Conservation (phyloP, 768 basidiomycete genomes). For the Sporobolomyces phaffii region DNA sequence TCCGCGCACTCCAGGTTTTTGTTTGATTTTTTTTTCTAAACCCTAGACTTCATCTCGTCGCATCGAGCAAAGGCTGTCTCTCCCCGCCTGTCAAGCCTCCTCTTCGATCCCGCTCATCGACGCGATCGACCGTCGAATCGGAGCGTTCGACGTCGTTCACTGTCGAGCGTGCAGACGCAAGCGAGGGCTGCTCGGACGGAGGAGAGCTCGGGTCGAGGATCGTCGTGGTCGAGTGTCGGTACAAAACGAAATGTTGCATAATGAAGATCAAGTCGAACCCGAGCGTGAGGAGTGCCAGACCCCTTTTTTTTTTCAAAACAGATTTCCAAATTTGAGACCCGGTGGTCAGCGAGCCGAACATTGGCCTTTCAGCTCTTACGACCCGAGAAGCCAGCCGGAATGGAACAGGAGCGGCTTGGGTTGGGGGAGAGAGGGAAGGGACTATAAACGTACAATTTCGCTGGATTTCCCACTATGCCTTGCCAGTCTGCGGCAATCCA, state of each 20-base stretch:
- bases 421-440: neutral
- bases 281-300: constrained; percentile 42
- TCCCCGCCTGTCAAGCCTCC: neutral
- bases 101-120: neutral
- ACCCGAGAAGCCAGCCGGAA: too few relatives aligned
- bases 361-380: too few relatives aligned
- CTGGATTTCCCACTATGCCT: constrained; percentile 43
- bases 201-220: neutral
- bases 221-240: constrained; percentile 24
- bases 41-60: neutral
- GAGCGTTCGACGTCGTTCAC: neutral
- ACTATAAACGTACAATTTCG: constrained; percentile 40
- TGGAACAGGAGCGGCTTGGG: too few relatives aligned
- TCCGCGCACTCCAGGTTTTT: too few relatives aligned
- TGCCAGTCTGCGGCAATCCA: constrained; percentile 41
- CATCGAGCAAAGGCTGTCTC: neutral
- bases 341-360: too few relatives aligned
- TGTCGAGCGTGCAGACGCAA: neutral
- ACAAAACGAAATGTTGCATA: constrained; percentile 46
- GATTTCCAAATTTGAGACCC: too few relatives aligned
- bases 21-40: too few relatives aligned
- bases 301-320: constrained; percentile 27
- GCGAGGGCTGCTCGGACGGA: too few relatives aligned
- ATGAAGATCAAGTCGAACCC: constrained; percentile 45
- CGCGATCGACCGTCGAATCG: neutral